Conservation (phyloP, 2,329 filamentous ascomycete genomes). For the Parascedosporium putredinis region DNA sequence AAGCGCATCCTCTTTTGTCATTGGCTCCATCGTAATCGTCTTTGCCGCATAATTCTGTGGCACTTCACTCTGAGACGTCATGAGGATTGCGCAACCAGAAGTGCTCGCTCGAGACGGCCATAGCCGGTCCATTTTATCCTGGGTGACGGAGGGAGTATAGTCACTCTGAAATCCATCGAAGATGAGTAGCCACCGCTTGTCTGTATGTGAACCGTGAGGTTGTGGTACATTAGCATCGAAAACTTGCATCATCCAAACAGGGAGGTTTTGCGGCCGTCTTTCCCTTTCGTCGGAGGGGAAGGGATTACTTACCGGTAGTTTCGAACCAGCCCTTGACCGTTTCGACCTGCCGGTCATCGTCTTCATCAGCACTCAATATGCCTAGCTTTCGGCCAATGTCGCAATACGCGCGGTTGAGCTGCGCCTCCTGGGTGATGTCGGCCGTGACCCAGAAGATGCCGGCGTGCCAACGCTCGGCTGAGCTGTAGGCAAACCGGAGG, state of each 20-base stretch:
- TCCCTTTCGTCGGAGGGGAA: too few relatives aligned
- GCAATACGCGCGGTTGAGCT: not conserved
- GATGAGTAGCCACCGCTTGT: not conserved
- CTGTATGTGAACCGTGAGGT: too few relatives aligned
- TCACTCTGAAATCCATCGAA: not conserved
- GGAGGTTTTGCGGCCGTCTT: too few relatives aligned
- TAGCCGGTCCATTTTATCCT: not conserved
- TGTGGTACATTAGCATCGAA: too few relatives aligned
- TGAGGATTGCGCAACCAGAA: not conserved
- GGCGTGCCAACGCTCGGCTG: not conserved
- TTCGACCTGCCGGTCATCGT: not conserved
- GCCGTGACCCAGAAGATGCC: not conserved
- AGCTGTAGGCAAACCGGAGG: not conserved
- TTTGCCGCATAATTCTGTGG: not conserved
- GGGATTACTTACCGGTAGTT: not conserved
- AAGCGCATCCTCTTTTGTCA: not conserved
- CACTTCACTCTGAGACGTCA: not conserved
- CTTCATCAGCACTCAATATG: not conserved
- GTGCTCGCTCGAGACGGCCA: not conserved
- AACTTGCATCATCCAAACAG: too few relatives aligned
- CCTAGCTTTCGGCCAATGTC: not conserved
- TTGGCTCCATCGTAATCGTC: not conserved
- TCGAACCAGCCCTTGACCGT: not conserved
- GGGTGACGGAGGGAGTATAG: not conserved
- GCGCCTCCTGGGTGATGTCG: not conserved